Evolutionary conservation across 495 filamentous ascomycete genomes (phyloP).

Genomic region (Hyaloscypha bicolor): DNA sequence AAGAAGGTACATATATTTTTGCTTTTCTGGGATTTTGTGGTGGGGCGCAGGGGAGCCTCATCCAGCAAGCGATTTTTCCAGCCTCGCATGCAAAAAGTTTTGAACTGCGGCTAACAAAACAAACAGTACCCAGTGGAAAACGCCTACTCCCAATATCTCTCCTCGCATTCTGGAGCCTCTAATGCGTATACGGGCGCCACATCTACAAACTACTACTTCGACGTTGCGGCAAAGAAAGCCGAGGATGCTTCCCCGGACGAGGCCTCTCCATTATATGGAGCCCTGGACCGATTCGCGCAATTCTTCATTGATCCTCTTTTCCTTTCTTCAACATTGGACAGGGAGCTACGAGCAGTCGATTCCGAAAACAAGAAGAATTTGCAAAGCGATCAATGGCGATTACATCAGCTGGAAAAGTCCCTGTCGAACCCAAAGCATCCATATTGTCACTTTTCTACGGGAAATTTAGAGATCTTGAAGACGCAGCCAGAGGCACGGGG

Average conservation of each 20-base stretch:
- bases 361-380: constrained; percentile 99
- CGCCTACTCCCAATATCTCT: constrained; percentile 91
- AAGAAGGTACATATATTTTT: constrained; percentile 65
- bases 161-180: constrained; percentile 83
- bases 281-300: constrained; percentile 93
- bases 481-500: constrained; percentile 79
- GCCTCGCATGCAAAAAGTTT: not conserved
- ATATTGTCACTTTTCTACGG: constrained; percentile 95
- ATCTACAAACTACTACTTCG: constrained; percentile 98
- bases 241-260: constrained; percentile 46
- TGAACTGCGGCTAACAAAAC: constrained; percentile 14
- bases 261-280: constrained; percentile 78
- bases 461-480: constrained; percentile 87
- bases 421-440: constrained; percentile 89
- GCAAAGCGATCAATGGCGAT: constrained; percentile 90
- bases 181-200: constrained; percentile 95
- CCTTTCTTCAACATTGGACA: constrained; percentile 83
- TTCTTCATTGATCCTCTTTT: constrained; percentile 96
- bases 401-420: constrained; percentile 90
- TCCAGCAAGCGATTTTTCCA: not conserved
- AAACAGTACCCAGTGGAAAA: constrained; percentile 88
- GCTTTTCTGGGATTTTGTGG: constrained; percentile 4
- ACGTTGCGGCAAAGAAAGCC: constrained; percentile 75
- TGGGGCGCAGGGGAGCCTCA: not conserved
- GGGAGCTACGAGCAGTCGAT: constrained; percentile 91